phyloP scores from a whole-genome alignment of 139 green algal species.

The Tetraselmis chui region DNA sequence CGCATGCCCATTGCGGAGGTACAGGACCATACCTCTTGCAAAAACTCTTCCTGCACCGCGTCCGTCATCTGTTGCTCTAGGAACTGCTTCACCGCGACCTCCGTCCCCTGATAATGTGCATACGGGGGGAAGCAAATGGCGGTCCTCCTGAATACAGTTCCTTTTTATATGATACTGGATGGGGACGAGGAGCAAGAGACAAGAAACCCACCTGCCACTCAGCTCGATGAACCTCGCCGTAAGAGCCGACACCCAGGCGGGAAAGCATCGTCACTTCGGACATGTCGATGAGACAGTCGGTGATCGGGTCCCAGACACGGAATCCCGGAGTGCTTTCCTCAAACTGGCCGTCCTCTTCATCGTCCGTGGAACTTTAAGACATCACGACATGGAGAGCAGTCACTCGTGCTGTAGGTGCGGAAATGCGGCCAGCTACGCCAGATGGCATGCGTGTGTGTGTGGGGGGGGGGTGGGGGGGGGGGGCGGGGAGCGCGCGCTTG shows the following conservation, averaged over 20 bases:
- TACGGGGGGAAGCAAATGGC: no score
- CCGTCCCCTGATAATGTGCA: slow-evolving; percentile 49
- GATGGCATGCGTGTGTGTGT: no score
- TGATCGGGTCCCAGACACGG: not conserved
- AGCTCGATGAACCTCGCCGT: slow-evolving; percentile 60
- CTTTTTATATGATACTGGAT: slow-evolving; percentile 18
- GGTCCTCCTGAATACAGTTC: no score
- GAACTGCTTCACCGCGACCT: slow-evolving; percentile 88
- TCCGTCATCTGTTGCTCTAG: slow-evolving; percentile 58
- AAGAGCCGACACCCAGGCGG: slow-evolving; percentile 78
- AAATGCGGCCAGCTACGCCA: no score
- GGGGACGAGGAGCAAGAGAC: not conserved
- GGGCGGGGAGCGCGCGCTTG: no score
- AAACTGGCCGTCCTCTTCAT: not conserved
- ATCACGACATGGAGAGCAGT: no score
- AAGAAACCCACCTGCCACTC: slow-evolving; percentile 40
- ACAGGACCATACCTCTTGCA: not conserved
- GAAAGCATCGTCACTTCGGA: slow-evolving; percentile 19
- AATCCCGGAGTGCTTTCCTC: not conserved
- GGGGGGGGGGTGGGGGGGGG: no score
- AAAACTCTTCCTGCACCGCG: slow-evolving; percentile 10
- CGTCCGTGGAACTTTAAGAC: not conserved
- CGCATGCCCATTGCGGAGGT: not conserved
- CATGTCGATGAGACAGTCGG: slow-evolving; percentile 4
- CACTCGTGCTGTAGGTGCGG: no score